A percentile compares a stretch with the other conserved stretches of the same genome.
Evolutionary conservation across 2,329 filamentous ascomycete genomes (phyloP).

Genomic region (Trichoderma sp.): DNA sequence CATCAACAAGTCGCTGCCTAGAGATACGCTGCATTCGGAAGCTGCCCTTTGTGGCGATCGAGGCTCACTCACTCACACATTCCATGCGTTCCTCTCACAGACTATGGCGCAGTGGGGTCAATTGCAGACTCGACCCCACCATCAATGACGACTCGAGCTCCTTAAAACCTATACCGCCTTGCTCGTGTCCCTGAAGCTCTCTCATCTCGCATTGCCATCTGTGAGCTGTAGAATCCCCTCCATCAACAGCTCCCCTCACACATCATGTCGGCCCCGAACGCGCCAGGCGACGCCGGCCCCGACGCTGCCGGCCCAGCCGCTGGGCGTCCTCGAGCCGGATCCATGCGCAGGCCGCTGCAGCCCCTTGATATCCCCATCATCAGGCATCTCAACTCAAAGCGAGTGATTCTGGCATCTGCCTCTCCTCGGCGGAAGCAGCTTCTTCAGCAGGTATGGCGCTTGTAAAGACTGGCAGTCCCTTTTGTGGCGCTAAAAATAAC

Average conservation of each 20-base stretch:
- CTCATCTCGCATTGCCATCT: neutral
- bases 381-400: constrained; percentile 70
- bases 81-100: neutral
- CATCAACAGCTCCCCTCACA: constrained; percentile 3
- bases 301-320: constrained; percentile 47
- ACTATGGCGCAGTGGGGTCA: constrained; percentile 7
- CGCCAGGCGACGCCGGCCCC: constrained; percentile 46
- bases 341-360: constrained; percentile 54
- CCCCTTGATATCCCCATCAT: constrained; percentile 81
- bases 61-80: neutral
- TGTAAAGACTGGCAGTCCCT: neutral
- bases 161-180: constrained; percentile 23
- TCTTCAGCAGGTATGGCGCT: constrained; percentile 63
- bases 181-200: neutral
- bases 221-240: neutral
- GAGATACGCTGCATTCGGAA: neutral
- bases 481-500: neutral
- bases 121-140: constrained; percentile 20
- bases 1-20: neutral
- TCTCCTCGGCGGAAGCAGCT: constrained; percentile 84
- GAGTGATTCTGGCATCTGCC: constrained; percentile 86
- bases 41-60: neutral
- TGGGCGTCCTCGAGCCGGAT: constrained; percentile 34
- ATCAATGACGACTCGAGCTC: constrained; percentile 21
- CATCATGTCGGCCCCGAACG: constrained; percentile 36